phyloP scores from a whole-genome alignment of 2,329 filamentous ascomycete genomes.

The Conoideocrella luteorostrata region DNA sequence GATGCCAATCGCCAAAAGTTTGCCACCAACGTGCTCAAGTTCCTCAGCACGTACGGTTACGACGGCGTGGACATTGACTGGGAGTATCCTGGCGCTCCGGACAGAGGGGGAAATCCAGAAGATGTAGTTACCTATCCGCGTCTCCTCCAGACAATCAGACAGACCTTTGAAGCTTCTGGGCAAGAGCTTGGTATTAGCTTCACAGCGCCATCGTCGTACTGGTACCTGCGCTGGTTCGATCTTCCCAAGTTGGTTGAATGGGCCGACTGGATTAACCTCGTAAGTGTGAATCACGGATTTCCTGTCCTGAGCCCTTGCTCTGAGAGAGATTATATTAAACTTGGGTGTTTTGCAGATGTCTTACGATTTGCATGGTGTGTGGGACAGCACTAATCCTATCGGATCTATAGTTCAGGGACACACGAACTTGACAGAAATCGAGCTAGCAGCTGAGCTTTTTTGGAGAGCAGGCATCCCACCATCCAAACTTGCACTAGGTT shows the following conservation, averaged over 20 bases:
- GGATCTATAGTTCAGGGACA: conserved; percentile 31
- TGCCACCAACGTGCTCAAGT: conserved; percentile 27
- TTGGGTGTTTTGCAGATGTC: conserved; percentile 21
- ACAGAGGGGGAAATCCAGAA: conserved; percentile 15
- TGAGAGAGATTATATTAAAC: not conserved
- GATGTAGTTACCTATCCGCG: conserved; percentile 17
- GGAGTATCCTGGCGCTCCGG: conserved; percentile 23
- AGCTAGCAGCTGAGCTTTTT: conserved; percentile 31
- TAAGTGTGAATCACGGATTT: too few species aligned
- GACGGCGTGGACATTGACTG: conserved; percentile 29
- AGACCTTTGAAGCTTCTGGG: conserved; percentile 1
- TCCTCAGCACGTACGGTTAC: conserved; percentile 36
- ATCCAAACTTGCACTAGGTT: conserved; percentile 32
- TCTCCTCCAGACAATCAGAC: conserved; percentile 16
- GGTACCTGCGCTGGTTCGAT: conserved; percentile 24
- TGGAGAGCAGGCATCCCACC: conserved; percentile 35
- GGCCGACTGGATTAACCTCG: conserved; percentile 35
- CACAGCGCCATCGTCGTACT: conserved; percentile 20
- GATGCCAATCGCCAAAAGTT: conserved; percentile 22
- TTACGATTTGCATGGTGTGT: conserved; percentile 37
- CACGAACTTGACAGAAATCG: conserved; percentile 37
- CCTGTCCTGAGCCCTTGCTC: too few species aligned
- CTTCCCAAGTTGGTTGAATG: conserved; percentile 12
- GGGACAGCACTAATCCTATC: conserved; percentile 28
- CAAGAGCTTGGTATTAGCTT: conserved; percentile 16